Percentiles rank a stretch among this genome's conserved stretches.
phyloP scores from a whole-genome alignment of 1,139 yeast genomes.

The Diutina scorzettiae region DNA sequence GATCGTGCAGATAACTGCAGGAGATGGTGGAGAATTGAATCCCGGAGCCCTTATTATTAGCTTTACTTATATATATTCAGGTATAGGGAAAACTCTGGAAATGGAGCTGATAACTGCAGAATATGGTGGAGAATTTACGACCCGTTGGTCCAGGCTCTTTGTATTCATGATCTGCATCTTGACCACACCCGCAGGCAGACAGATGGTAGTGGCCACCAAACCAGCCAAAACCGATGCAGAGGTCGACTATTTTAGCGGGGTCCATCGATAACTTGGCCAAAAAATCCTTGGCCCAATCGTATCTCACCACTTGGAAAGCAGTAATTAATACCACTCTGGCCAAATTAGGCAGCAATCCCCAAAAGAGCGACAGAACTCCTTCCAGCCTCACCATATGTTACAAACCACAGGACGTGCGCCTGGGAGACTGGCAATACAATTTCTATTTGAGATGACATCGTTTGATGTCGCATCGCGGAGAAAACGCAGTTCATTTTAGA shows the following conservation, averaged over 20 bases:
- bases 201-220: constrained; percentile 77
- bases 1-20: too few relatives aligned
- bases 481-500: too few relatives aligned
- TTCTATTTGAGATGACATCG: too few relatives aligned
- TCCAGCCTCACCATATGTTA: constrained; percentile 49
- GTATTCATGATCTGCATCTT: constrained; percentile 80
- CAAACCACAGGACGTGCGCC: too few relatives aligned
- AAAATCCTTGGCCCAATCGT: constrained; percentile 59
- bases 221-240: constrained; percentile 71
- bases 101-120: too few relatives aligned
- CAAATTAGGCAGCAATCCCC: constrained; percentile 71
- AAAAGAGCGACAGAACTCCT: constrained; percentile 45
- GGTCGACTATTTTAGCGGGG: constrained; percentile 52
- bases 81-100: too few relatives aligned
- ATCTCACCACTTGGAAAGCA: constrained; percentile 82
- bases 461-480: not conserved
- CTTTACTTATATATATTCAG: too few relatives aligned
- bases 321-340: constrained; percentile 82
- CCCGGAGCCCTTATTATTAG: too few relatives aligned
- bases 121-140: too few relatives aligned
- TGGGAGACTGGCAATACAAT: too few relatives aligned
- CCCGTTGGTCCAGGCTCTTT: constrained; percentile 36
- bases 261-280: constrained; percentile 48
- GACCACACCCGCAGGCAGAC: constrained; percentile 87
- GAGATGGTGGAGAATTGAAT: too few relatives aligned